Percentiles rank a stretch among this genome's conserved stretches.
Conservation (phyloP, 106 monocot species). For the Narthecium ossifragum region DNA sequence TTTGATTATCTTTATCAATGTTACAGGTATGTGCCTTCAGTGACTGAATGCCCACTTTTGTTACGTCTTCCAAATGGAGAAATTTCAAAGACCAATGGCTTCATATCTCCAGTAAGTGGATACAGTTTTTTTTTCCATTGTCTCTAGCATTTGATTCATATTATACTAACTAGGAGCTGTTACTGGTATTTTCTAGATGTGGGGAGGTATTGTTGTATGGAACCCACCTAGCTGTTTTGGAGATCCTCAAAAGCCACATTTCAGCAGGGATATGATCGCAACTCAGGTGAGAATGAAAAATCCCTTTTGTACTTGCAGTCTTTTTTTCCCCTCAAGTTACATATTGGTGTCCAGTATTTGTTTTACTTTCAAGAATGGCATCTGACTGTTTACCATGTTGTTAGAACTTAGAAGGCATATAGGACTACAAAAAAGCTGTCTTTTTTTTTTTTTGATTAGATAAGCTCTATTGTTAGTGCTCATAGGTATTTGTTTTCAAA, state of each 20-base stretch:
- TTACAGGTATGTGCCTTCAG: slow-evolving; percentile 79
- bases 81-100: slow-evolving; percentile 72
- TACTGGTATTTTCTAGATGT: slow-evolving; percentile 55
- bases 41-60: slow-evolving; percentile 76
- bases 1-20: not conserved
- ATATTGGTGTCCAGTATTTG: not conserved
- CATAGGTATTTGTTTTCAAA: no score
- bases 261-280: slow-evolving; percentile 32
- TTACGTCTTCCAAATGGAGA: slow-evolving; percentile 65
- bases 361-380: not conserved
- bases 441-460: no score
- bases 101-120: slow-evolving; percentile 87
- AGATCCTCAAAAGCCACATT: slow-evolving; percentile 17
- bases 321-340: not conserved
- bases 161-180: not conserved
- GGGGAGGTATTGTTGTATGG: slow-evolving; percentile 96
- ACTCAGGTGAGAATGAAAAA: slow-evolving; percentile 31
- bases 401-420: not conserved
- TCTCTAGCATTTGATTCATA: not conserved
- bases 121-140: not conserved
- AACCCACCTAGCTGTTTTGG: slow-evolving; percentile 65
- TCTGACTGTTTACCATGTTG: not conserved
- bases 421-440: not conserved
- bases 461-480: no score
- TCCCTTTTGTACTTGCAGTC: not conserved